These are phyloP conservation scores for Rhizopus arrhizus DNA, from an alignment of 371 early-diverging fungal genomes.

Conservation along the genomic window DNA sequence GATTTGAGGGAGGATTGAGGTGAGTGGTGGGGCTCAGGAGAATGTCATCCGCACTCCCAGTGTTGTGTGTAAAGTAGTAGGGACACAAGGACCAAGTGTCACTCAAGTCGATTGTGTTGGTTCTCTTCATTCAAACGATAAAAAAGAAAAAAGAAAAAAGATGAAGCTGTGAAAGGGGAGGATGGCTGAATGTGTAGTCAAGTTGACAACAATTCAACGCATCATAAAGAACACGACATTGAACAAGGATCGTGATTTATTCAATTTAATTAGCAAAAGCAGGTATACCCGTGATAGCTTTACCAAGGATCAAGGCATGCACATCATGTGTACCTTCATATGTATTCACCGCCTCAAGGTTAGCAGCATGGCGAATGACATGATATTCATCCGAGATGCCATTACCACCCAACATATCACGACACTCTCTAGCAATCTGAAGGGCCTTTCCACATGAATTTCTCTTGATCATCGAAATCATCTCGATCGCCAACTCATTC, in stretches of 20 bases:
- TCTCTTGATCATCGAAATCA: conserved; percentile 96
- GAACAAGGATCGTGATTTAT: neutral
- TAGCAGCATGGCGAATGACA: conserved; percentile 93
- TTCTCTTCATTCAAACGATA: conserved; percentile 6
- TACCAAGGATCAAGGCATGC: conserved; percentile 93
- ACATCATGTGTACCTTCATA: conserved; percentile 97
- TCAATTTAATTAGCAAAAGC: conserved; percentile 59
- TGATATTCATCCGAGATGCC: conserved; percentile 97
- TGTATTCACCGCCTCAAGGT: conserved; percentile 96
- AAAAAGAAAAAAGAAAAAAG: neutral
- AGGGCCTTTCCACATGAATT: conserved; percentile 96
- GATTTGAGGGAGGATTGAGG: neutral
- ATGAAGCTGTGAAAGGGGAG: conserved; percentile 50
- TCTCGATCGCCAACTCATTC: conserved; percentile 87
- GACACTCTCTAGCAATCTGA: conserved; percentile 86
- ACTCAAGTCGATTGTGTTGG: conserved; percentile 7
- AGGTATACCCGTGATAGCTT: conserved; percentile 93
- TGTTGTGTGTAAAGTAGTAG: conserved; percentile 25
- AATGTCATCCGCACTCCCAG: conserved; percentile 21
- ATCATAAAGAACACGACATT: too few relatives aligned
- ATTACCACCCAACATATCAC: conserved; percentile 92
- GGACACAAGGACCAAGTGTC: conserved; percentile 10
- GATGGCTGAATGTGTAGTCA: neutral
- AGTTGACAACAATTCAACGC: neutral
- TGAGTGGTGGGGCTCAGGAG: neutral